These are phyloP conservation scores for Phoenix dactylifera DNA, from an alignment of 176 grass and related monocot genomes.

Conservation along the genomic window DNA sequence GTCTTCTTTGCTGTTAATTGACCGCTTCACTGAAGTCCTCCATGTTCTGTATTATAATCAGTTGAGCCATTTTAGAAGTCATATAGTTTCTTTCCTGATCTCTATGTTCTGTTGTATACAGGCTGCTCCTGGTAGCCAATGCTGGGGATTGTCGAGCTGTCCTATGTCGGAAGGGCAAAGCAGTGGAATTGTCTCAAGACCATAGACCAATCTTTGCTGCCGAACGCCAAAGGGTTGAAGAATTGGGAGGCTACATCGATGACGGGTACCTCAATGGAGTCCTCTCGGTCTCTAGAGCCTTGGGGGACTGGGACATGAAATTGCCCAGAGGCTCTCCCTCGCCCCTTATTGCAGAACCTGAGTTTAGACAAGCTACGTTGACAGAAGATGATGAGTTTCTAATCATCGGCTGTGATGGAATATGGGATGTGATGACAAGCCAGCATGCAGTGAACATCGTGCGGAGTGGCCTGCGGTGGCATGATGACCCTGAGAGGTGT, in stretches of 20 bases:
- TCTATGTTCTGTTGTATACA: neutral
- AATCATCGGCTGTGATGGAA: conserved; percentile 11
- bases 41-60: too few species aligned
- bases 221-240: conserved; percentile 1
- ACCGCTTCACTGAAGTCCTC: too few species aligned
- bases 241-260: conserved; percentile 1
- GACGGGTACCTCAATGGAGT: conserved; percentile 14
- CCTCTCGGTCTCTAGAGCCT: conserved; percentile 1
- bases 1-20: too few species aligned
- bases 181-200: conserved; percentile 9
- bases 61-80: too few species aligned
- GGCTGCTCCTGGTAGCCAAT: conserved; percentile 6
- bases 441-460: conserved; percentile 12
- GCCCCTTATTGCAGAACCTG: conserved; percentile 9
- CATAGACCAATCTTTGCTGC: conserved; percentile 6
- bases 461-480: conserved; percentile 3
- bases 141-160: conserved; percentile 16
- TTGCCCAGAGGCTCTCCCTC: neutral
- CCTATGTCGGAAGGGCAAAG: conserved; percentile 10
- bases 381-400: conserved; percentile 16
- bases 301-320: conserved; percentile 15
- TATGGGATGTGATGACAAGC: conserved; percentile 14
- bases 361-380: neutral
- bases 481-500: conserved; percentile 7
- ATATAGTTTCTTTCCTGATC: neutral